Evolutionary conservation across 106 monocot genomes (phyloP).

Genomic region (Dendrobium officinale): DNA sequence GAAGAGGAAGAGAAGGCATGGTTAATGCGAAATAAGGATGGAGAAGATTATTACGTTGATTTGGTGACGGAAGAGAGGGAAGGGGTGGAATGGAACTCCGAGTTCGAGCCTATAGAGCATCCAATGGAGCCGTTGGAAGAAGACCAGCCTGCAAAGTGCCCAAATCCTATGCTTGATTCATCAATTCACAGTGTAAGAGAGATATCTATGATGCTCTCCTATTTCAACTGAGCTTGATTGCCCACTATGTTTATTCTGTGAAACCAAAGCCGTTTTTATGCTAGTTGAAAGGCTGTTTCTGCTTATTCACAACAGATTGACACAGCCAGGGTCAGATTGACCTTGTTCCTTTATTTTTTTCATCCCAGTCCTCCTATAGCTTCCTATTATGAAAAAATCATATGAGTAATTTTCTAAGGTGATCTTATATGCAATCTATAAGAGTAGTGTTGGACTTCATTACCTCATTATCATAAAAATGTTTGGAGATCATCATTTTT

Average conservation of each 20-base stretch:
- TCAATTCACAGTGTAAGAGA: conserved; percentile 6
- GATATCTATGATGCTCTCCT: neutral
- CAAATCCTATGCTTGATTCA: conserved; percentile 6
- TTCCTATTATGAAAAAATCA: no score
- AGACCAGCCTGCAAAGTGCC: conserved; percentile 10
- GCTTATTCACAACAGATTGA: neutral
- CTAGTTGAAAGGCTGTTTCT: neutral
- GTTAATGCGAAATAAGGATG: neutral
- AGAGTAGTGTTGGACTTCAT: no score
- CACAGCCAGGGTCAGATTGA: neutral
- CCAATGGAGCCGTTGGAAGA: conserved; percentile 20
- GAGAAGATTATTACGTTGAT: neutral
- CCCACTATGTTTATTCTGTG: neutral
- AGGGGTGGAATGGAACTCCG: neutral
- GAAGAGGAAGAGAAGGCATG: neutral
- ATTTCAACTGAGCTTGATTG: neutral
- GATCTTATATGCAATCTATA: no score
- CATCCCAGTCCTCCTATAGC: no score
- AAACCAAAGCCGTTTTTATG: neutral
- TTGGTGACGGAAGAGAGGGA: neutral
- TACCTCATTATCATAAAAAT: no score
- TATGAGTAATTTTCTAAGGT: no score
- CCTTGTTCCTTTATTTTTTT: no score
- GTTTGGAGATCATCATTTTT: no score
- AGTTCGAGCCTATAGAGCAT: conserved; percentile 25